A percentile compares a stretch with the other conserved stretches of the same genome.
phyloP scores from a whole-genome alignment of 257 asterid species.

The Galeopsis tetrahit region DNA sequence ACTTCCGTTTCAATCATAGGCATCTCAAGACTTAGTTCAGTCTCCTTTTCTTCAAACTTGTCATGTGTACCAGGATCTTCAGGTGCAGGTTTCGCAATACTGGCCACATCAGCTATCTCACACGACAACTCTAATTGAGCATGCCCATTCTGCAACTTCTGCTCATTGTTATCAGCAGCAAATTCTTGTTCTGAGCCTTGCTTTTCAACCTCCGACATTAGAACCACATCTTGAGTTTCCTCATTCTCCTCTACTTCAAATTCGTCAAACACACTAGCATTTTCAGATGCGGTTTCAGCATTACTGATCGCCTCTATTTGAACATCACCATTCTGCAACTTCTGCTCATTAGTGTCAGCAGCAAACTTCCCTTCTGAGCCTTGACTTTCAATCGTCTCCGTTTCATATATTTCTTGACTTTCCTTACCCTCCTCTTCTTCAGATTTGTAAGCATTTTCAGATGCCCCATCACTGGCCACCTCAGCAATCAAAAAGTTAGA shows the following conservation, averaged over 20 bases:
- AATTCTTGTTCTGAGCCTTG: constrained; percentile 50
- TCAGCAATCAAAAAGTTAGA: constrained; percentile 40
- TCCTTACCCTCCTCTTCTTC: constrained; percentile 49
- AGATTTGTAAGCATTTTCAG: constrained; percentile 32
- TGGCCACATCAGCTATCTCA: not conserved
- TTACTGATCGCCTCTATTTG: constrained; percentile 38
- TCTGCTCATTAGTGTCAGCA: constrained; percentile 49
- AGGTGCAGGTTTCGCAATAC: constrained; percentile 32
- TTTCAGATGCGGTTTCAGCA: constrained; percentile 30
- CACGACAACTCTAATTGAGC: constrained; percentile 30
- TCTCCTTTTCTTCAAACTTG: constrained; percentile 46
- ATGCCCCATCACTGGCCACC: constrained; percentile 38
- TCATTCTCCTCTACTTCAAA: constrained; percentile 47
- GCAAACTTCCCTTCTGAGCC: constrained; percentile 48
- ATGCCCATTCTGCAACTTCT: constrained; percentile 41
- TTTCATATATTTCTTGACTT: constrained; percentile 43
- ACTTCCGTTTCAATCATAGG: constrained; percentile 49
- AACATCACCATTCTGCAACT: constrained; percentile 39
- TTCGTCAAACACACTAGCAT: constrained; percentile 29
- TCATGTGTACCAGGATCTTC: constrained; percentile 29
- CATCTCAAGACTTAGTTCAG: constrained; percentile 44
- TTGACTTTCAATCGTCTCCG: constrained; percentile 53
- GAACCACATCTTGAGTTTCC: constrained; percentile 43
- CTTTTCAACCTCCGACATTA: constrained; percentile 48
- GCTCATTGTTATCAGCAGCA: constrained; percentile 48